Base-by-base conservation (phyloP, 495 filamentous ascomycete species). In the Annulohypoxylon moriforme region DNA sequence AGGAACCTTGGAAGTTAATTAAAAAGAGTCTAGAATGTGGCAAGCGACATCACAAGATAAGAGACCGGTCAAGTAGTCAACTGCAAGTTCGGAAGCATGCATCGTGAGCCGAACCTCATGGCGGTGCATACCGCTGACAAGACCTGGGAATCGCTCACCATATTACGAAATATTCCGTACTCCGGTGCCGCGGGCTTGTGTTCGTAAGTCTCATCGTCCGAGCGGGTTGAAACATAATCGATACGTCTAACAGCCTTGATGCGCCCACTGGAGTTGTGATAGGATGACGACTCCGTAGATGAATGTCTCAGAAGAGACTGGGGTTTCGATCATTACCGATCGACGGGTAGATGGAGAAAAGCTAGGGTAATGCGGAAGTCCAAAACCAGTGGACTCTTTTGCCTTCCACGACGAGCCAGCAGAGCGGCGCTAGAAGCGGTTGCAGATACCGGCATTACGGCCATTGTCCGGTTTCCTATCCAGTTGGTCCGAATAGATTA, bases 261-360 rank as follows among this genome's bases (percentile, higher is more conserved):
- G 44, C 47, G 57, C 29, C 61, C 49, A 52, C 50, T 42, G 34
- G 62, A 59, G 50, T 65, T 56, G 49, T 46, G 31, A 52, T 62
- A 62, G 29, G 50, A 68, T 58, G 55, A 58, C 33, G 25, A n/a
- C 56, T 36, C 44, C 44, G 46, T 50, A 66, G 40, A 52, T 59
- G 38, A 57, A 62, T 65, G 71, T 73, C 66, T 73, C 66, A 69
- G 66, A 49, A 57, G 24, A 13, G 52, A 69, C 66, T 22, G 27
- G 71, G 66, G 38, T 44, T 53, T 11, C 8, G 25, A 55, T 34
- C 11, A 59, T 62, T 22, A 18, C 47, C 34, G 59, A 68, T 33
- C 46, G n/a, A 62, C 38, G 22, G 47, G 36, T 61, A 42, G 56
- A 55, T 44, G 49, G 47, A 60, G 44, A 25, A 42, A 10, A 29